Percentiles rank a stretch among this genome's conserved stretches.
These are phyloP conservation scores for Zygnema cylindricum DNA, from an alignment of 139 green algal species.

Conservation along the genomic window DNA sequence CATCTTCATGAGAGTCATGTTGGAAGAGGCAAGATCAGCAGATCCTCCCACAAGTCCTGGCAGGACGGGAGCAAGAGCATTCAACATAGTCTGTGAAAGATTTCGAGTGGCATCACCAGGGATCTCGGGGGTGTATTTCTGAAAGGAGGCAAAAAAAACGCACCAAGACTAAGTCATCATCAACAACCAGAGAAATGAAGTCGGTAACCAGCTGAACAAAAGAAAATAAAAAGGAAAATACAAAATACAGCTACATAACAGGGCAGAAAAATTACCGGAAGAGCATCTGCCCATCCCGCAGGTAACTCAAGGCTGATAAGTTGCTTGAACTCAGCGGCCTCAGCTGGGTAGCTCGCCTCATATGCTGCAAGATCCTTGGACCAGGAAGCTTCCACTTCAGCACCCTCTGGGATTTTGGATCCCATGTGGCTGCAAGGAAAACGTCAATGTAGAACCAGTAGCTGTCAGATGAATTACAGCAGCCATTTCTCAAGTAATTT, in stretches of 20 bases:
- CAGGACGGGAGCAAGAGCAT: slow-evolving; percentile 87
- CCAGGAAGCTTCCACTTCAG: slow-evolving; percentile 78
- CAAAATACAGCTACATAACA: too few species aligned
- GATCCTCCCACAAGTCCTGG: slow-evolving; percentile 94
- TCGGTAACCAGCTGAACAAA: neutral
- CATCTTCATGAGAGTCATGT: slow-evolving; percentile 99
- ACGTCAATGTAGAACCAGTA: too few species aligned
- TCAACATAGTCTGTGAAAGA: slow-evolving; percentile 93
- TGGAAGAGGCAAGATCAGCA: slow-evolving; percentile 96
- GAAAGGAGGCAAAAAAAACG: too few species aligned
- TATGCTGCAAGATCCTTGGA: slow-evolving; percentile 74
- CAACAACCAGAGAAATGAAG: neutral
- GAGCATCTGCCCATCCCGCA: slow-evolving; percentile 80
- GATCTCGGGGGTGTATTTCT: slow-evolving; percentile 84
- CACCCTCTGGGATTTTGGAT: slow-evolving; percentile 68
- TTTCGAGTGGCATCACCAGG: slow-evolving; percentile 93
- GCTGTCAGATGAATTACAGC: too few species aligned
- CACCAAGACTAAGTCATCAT: too few species aligned
- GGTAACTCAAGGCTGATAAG: slow-evolving; percentile 86
- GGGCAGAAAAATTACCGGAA: slow-evolving; percentile 73
- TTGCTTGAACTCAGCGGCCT: slow-evolving; percentile 82
- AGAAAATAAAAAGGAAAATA: neutral
- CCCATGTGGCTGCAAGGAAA: slow-evolving; percentile 35
- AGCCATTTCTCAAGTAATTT: too few species aligned
- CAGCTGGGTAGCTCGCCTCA: slow-evolving; percentile 80